A percentile compares a stretch with the other conserved stretches of the same genome.
phyloP scores from a whole-genome alignment of 2,329 filamentous ascomycete genomes.

The Colletotrichum truncatum region DNA sequence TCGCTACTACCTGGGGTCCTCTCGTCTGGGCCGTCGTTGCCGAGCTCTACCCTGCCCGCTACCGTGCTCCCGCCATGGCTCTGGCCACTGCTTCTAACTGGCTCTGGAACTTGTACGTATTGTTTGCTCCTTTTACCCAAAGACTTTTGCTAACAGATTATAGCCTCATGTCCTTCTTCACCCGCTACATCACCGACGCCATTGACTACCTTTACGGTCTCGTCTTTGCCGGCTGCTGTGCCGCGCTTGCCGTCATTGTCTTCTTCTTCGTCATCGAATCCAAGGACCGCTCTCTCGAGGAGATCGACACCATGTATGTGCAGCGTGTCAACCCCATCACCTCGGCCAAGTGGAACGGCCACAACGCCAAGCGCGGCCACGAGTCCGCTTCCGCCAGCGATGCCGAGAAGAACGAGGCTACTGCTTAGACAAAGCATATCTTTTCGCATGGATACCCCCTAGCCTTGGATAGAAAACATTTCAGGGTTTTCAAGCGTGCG shows the following conservation, averaged over 20 bases:
- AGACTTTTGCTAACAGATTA: conserved; percentile 14
- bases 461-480: background rate
- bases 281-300: conserved; percentile 76
- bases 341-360: conserved; percentile 46
- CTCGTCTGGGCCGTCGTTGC: conserved; percentile 73
- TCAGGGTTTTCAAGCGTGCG: background rate
- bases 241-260: conserved; percentile 69
- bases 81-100: conserved; percentile 68
- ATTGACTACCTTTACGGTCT: conserved; percentile 78
- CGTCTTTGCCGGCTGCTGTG: conserved; percentile 75
- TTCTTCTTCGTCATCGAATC: conserved; percentile 82
- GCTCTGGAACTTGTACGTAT: conserved; percentile 70
- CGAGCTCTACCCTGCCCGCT: conserved; percentile 70
- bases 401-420: conserved; percentile 14
- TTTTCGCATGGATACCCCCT: background rate
- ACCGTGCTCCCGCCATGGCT: conserved; percentile 63
- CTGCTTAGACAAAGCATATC: conserved; percentile 5
- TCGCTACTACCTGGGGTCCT: conserved; percentile 76
- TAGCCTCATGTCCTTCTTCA: conserved; percentile 56
- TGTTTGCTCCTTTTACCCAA: conserved; percentile 40
- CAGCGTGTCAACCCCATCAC: conserved; percentile 58
- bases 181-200: conserved; percentile 75
- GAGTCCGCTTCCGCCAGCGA: conserved; percentile 21
- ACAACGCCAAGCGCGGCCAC: conserved; percentile 36
- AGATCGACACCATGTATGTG: conserved; percentile 81